Percentiles rank a stretch among this genome's conserved stretches.
Conservation (phyloP, 1,139 yeast genomes). For the Debaryomycetaceae sp. region DNA sequence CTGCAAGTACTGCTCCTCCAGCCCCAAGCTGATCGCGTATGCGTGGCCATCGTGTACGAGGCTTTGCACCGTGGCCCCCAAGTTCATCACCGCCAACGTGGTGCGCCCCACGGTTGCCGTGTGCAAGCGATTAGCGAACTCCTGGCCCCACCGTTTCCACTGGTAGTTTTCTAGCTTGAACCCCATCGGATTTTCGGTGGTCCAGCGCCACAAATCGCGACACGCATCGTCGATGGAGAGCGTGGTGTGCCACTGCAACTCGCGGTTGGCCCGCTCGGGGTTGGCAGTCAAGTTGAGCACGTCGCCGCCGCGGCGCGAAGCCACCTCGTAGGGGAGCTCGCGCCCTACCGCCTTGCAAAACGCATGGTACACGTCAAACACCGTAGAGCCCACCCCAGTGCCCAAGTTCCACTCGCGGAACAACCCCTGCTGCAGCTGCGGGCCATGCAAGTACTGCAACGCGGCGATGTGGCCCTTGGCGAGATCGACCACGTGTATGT, state of each 20-base stretch:
- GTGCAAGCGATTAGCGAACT: slow-evolving; percentile 37
- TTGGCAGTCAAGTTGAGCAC: slow-evolving; percentile 73
- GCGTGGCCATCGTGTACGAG: slow-evolving; percentile 30
- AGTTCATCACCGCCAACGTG: slow-evolving; percentile 42
- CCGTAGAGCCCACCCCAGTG: slow-evolving; percentile 76
- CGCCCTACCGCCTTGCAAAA: slow-evolving; percentile 68
- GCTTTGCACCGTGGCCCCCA: slow-evolving; percentile 50
- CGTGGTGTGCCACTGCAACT: slow-evolving; percentile 63
- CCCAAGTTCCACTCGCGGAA: slow-evolving; percentile 83
- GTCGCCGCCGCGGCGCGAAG: slow-evolving; percentile 72
- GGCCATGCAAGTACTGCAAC: slow-evolving; percentile 49
- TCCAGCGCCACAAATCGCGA: slow-evolving; percentile 75
- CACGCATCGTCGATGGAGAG: slow-evolving; percentile 62
- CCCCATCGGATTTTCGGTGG: slow-evolving; percentile 65
- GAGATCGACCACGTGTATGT: slow-evolving; percentile 76
- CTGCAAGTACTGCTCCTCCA: slow-evolving; percentile 31
- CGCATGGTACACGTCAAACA: slow-evolving; percentile 64
- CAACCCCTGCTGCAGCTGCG: slow-evolving; percentile 38
- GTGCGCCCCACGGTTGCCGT: slow-evolving; percentile 28
- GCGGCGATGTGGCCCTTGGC: slow-evolving; percentile 82
- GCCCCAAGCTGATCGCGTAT: slow-evolving; percentile 31
- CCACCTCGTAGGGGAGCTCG: slow-evolving; percentile 60
- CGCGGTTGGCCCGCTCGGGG: slow-evolving; percentile 61
- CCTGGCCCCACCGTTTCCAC: slow-evolving; percentile 27
- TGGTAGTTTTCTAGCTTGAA: slow-evolving; percentile 38